These are phyloP conservation scores for Geotrichum carabidarum DNA, from an alignment of 1,139 yeast species.

Conservation along the genomic window DNA sequence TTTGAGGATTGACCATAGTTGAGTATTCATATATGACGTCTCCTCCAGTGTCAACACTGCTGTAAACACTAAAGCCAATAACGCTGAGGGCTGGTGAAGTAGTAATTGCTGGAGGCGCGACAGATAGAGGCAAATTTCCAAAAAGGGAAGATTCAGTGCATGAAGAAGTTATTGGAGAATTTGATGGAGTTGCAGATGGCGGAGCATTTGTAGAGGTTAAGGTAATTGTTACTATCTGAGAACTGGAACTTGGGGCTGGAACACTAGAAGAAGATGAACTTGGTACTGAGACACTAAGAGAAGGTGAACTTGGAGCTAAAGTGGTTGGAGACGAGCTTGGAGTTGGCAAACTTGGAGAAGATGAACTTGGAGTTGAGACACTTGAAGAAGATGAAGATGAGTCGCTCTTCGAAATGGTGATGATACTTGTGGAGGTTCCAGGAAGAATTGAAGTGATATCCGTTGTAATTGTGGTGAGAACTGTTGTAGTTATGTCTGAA, in stretches of 20 bases:
- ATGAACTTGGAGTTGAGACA: not conserved
- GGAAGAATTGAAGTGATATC: conserved; percentile 6
- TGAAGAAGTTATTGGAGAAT: not conserved
- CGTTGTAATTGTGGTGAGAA: not conserved
- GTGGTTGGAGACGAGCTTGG: not conserved
- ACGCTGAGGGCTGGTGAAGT: not conserved
- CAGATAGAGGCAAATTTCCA: not conserved
- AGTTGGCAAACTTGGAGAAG: not conserved
- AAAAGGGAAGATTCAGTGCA: not conserved
- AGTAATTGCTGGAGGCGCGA: not conserved
- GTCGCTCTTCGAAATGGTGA: not conserved
- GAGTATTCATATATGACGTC: conserved; percentile 1
- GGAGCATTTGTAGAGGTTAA: not conserved
- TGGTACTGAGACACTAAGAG: not conserved
- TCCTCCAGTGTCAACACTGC: conserved; percentile 6
- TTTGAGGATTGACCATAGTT: not conserved
- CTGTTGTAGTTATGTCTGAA: conserved; percentile 4
- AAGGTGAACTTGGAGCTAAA: not conserved
- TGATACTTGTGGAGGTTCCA: not conserved
- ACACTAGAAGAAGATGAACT: too few species aligned
- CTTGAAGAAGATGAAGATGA: not conserved
- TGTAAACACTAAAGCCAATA: conserved; percentile 5
- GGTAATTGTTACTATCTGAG: not conserved
- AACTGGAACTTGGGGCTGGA: not conserved
- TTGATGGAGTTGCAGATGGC: not conserved